A percentile compares a stretch with the other conserved stretches of the same genome.
Conservation (phyloP, 345 rosid genomes). For the Hibiscus tridactylites region DNA sequence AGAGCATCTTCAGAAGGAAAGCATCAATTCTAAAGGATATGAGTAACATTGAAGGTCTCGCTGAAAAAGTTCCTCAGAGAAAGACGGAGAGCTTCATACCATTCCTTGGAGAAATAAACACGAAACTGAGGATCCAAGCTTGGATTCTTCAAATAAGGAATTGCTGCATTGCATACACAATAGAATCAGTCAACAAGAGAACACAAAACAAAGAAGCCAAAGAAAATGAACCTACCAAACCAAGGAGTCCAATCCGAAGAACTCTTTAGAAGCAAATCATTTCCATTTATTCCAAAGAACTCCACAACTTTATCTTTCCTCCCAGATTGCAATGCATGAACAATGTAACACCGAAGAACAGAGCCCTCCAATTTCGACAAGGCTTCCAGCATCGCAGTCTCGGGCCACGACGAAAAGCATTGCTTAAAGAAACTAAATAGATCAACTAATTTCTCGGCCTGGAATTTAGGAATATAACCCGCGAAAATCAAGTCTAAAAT, state of each 20-base stretch:
- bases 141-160: conserved; percentile 55
- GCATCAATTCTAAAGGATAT: conserved; percentile 43
- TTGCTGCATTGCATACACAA: conserved; percentile 29
- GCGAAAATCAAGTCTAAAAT: conserved; percentile 50
- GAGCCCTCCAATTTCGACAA: conserved; percentile 44
- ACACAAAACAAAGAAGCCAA: not conserved
- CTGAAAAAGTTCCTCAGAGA: conserved; percentile 62
- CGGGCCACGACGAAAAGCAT: conserved; percentile 41
- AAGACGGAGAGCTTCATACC: conserved; percentile 54
- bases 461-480: conserved; percentile 47
- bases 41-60: conserved; percentile 58
- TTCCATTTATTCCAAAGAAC: conserved; percentile 42
- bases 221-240: conserved; percentile 43
- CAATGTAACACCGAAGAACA: conserved; percentile 40
- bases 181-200: not conserved
- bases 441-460: conserved; percentile 41
- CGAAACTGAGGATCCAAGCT: conserved; percentile 55
- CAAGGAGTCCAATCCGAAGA: conserved; percentile 50
- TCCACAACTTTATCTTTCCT: conserved; percentile 49
- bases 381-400: conserved; percentile 23
- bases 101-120: conserved; percentile 56
- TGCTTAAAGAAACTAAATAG: conserved; percentile 45
- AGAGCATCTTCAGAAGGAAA: not conserved
- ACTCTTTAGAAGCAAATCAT: conserved; percentile 38
- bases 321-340: conserved; percentile 37